Evolutionary conservation across 2,329 filamentous ascomycete genomes (phyloP), one percentile per base, ranked within the genome.

Genomic region (Neoscytalidium dimidiatum): DNA sequence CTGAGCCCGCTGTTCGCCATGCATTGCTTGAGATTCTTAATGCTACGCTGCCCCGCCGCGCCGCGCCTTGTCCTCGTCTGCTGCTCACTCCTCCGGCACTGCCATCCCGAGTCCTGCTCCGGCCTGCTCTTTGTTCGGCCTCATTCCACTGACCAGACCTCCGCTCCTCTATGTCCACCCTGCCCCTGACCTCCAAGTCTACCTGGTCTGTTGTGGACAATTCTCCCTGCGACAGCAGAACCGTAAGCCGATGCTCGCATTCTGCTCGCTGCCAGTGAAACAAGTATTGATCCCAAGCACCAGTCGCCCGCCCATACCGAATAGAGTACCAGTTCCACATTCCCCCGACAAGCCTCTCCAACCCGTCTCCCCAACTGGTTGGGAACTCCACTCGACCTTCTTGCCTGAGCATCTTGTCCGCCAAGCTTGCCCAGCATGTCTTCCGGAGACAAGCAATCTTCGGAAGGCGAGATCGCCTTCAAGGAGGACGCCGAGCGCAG

Each of bases 381-480:
- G 46, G 21, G 23, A 43, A 19, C n/a, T 49, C 46, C n/a, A 9
- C 9, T 13, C 31, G 14, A 9, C 28, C 23, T 23, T 28, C 21
- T 7, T 43, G 23, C 48, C 41, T 19, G 31, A 19, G 51, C 9
- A 48, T 44, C 21, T 52, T n/a, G 13, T n/a, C 29, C 13, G 31
- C 41, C 35, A 57, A 64, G 51, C n/a, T 51, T 21, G 38, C 49
- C 48, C 62, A 58, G 31, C 28, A 64, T 64, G 51, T 33, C 49
- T n/a, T 51, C 43, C 31, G 51, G 51, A n/a, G 62, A 64, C 23
- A 64, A 67, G 17, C 26, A 35, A 8, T 68, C 67, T 21, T 64
- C 65, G 17, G 64, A 68, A 19, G 67, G 64, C 26, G 67, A 67
- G 19, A 66, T 66, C 43, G 67, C 69, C 65, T 33, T 69, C 31